Evolutionary conservation across 169 alveolate species (phyloP), one percentile per base, ranked within the genome.

Genomic region (Plasmodium knowlesi): DNA sequence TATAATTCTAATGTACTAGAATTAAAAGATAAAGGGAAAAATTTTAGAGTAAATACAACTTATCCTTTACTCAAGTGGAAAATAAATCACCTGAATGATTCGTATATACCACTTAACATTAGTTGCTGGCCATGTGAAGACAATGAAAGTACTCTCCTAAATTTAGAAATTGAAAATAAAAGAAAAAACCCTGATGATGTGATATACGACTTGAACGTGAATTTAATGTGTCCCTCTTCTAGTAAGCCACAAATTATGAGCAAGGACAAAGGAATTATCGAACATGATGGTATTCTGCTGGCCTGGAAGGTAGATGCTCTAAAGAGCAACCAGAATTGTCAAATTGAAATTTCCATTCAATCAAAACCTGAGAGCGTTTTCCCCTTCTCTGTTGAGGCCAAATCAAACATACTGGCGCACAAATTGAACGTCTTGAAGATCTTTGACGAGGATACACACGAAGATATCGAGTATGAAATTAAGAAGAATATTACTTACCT

Each of bases 121-220:
- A 90, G 95, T 71, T 90, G 95, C 28, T 90, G 95, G 95, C 95
- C 95, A 80, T 80, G 95, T 90, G 95, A 90, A 90, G 90, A 90
- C 39, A 82, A 81, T 71, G 95, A 90, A 82, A 90, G 82, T 61
- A 90, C 95, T n/a, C 53, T 90, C 53, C 53, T 90, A 90, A 90
- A 71, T 90, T 90, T 90, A 71, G 95, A 90, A 90, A 90, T 90
- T 28, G 95, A 90, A 90, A 90, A 90, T 54, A 90, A 90, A 81
- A 90, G 46, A 46, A 90, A 81, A 12, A 80, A 80, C 25, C 19
- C 12, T 14, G 83, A 79, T 28, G 92, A 90, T 30, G 37, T 61
- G 71, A 90, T 90, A 67, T 90, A 90, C 74, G 94, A 90, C 43
- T 71, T 90, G 39, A 54, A 90, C 82, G 94, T 90, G 30, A 90